Base-by-base conservation (phyloP, 164 flowering plant genomes). In the Tinospora cordifolia region DNA sequence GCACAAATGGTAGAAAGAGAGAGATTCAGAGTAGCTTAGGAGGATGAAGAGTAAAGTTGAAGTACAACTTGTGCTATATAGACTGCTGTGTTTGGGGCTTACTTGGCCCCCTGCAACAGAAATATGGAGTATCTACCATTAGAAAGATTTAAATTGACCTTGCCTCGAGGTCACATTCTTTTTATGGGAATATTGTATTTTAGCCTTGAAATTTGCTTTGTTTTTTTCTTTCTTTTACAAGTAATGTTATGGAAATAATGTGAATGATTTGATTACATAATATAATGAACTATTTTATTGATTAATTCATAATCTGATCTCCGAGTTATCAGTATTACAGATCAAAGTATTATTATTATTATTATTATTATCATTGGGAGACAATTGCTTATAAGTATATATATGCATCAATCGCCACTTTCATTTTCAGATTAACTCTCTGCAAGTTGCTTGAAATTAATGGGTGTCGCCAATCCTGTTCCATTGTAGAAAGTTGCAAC, bases 121-220 rank as follows among this genome's bases (percentile, higher is more conserved):
- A 41, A 47, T 47, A 8, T 47, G 54, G 54, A 47, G 58, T 7
- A 51, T 22, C 59, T 54, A 54, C 22, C 59, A 0, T 17, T 54
- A 54, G 59, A 54, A 24, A 44, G 59, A 54, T 34, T 3, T 51
- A 38, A 27, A 38, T 71, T 72, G 87, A 82, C 86, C 88, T 79
- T 77, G 80, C 69, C 88, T 86, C 85, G 78, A 81, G 92, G 92
- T 84, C 89, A 62, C 81, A 86, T 84, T 84, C 83, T 81, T 86
- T 83, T 36, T n/a, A 40, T 14, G 40, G 9, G 9, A 63, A 39
- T 68, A 27, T 69, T 72, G 69, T 72, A 27, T 69, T 72, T 66
- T 72, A 66, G 13, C 27, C 63, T 66, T 17, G 27, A n/a, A n/a
- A 46, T 22, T 63, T 57, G 38, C 44, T 72, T 27, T 63, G 69